phyloP scores from a whole-genome alignment of 208 protist genomes.

The Tritrichomonas musculus region DNA sequence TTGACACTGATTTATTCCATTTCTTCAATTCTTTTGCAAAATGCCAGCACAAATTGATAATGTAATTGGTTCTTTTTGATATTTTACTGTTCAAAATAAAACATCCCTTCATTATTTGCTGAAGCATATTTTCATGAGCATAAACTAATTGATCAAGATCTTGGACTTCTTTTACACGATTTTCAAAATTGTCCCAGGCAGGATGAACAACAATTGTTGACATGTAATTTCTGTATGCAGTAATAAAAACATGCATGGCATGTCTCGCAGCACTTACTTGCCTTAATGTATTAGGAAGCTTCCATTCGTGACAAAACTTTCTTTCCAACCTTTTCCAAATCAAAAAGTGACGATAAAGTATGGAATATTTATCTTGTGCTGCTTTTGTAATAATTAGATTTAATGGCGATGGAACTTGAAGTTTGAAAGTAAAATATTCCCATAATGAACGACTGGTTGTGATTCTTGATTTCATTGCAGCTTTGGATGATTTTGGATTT shows the following conservation, averaged over 20 bases:
- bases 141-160: background rate
- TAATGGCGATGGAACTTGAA: background rate
- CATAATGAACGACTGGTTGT: background rate
- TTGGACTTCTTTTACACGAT: background rate
- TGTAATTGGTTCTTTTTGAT: background rate
- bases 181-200: background rate
- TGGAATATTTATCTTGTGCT: background rate
- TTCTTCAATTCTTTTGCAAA: background rate
- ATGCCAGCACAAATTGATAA: background rate
- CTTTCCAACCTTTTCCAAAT: slow-evolving; percentile 11
- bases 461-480: background rate
- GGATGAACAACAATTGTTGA: slow-evolving; percentile 7
- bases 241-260: background rate
- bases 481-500: background rate
- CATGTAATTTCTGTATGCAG: background rate
- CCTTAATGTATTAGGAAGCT: background rate
- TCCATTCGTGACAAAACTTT: background rate
- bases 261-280: background rate
- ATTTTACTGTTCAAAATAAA: background rate
- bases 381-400: background rate
- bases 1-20: background rate
- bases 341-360: background rate
- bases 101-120: background rate
- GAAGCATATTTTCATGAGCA: background rate
- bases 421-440: slow-evolving; percentile 2